A percentile compares a stretch with the other conserved stretches of the same genome.
These are phyloP conservation scores for Millerozyma miso DNA, from an alignment of 805 yeast species.

Conservation along the genomic window DNA sequence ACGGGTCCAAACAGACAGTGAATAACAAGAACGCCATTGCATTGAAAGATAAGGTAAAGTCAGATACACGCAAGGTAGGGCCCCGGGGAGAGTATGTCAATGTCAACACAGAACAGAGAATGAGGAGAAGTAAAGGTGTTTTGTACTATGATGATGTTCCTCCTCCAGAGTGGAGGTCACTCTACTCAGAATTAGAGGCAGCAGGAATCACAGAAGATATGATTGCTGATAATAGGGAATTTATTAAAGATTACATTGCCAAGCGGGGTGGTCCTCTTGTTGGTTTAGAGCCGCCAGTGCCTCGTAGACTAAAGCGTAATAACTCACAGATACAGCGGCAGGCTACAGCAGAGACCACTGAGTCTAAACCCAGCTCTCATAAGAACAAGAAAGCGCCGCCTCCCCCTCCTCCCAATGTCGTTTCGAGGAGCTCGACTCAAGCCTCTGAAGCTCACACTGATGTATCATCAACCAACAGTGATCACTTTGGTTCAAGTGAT, in stretches of 20 bases:
- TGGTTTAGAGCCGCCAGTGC: conserved; percentile 82
- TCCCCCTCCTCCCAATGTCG: conserved; percentile 29
- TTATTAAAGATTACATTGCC: conserved; percentile 72
- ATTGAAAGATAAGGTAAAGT: conserved; percentile 44
- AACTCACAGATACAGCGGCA: conserved; percentile 3
- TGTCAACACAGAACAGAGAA: conserved; percentile 49
- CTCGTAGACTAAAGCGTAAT: conserved; percentile 47
- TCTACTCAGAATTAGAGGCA: conserved; percentile 66
- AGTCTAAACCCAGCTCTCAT: conserved; percentile 12
- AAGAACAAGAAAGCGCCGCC: conserved; percentile 33
- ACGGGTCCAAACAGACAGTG: conserved; percentile 82
- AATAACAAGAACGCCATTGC: conserved; percentile 88
- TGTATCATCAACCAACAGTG: not conserved
- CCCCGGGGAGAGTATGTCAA: conserved; percentile 61
- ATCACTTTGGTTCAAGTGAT: conserved; percentile 10
- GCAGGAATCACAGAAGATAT: conserved; percentile 83
- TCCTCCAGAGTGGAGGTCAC: conserved; percentile 78
- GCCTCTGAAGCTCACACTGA: conserved; percentile 3
- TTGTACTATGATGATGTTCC: conserved; percentile 75
- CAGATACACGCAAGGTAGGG: conserved; percentile 38
- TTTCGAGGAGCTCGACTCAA: conserved; percentile 3
- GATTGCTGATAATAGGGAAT: conserved; percentile 83
- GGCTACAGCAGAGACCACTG: conserved; percentile 12
- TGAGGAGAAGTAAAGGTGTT: conserved; percentile 53
- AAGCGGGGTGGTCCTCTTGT: conserved; percentile 76